These are phyloP conservation scores for Aspergillus melleus DNA, from an alignment of 2,329 filamentous ascomycete genomes.

Conservation along the genomic window DNA sequence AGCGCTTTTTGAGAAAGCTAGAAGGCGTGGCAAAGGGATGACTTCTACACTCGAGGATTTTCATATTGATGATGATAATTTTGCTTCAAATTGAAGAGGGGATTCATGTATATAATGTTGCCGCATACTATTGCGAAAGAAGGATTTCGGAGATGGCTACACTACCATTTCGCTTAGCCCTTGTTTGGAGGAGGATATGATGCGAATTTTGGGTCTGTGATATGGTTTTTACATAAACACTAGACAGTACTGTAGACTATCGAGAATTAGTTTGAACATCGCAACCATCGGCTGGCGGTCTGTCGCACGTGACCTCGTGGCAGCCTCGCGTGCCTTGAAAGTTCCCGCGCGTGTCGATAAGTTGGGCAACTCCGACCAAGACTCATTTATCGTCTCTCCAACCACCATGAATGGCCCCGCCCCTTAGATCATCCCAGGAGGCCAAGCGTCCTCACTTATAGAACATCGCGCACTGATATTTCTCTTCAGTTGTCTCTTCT, in stretches of 20 bases:
- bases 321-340: constrained; percentile 25
- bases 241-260: no score
- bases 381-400: background rate
- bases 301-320: constrained; percentile 32
- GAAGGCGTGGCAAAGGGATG: constrained; percentile 31
- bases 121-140: background rate
- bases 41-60: constrained; percentile 30
- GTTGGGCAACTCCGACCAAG: background rate
- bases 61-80: constrained; percentile 26
- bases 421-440: background rate
- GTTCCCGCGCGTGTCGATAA: constrained; percentile 11
- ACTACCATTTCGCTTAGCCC: no score
- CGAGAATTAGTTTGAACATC: no score
- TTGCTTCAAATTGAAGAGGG: background rate
- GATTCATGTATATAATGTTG: background rate
- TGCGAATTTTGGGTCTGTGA: no score
- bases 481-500: background rate
- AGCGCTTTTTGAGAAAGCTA: constrained; percentile 37
- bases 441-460: background rate
- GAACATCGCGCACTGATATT: constrained; percentile 5
- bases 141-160: background rate
- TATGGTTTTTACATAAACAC: no score
- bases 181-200: no score
- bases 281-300: background rate
- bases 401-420: constrained; percentile 5